phyloP scores from a whole-genome alignment of 371 early-diverging fungal species.

The Paraphysoderma sedebokerense region DNA sequence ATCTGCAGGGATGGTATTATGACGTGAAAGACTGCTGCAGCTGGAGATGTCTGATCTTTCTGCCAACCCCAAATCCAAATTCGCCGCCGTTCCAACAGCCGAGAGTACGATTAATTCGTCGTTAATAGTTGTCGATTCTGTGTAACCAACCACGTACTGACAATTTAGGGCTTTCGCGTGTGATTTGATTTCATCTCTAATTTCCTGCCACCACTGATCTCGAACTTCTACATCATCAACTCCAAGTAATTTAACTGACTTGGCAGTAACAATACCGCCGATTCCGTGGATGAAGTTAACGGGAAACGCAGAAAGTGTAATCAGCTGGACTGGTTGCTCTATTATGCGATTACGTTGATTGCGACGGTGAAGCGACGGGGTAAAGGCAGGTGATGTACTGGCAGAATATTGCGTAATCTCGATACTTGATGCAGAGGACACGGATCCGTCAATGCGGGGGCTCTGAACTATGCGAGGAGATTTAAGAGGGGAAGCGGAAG shows the following conservation, averaged over 20 bases:
- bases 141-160: conserved; percentile 44
- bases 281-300: conserved; percentile 30
- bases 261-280: conserved; percentile 50
- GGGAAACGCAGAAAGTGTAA: conserved; percentile 36
- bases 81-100: conserved; percentile 50
- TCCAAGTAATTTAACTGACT: conserved; percentile 47
- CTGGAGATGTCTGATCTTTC: no score
- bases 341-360: no score
- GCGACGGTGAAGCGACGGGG: no score
- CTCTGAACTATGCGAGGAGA: no score
- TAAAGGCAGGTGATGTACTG: no score
- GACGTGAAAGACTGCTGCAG: no score
- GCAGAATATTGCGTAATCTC: no score
- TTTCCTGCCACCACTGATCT: conserved; percentile 56
- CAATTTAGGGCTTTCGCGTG: conserved; percentile 47
- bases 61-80: conserved; percentile 12
- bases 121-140: conserved; percentile 34
- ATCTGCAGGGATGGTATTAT: no score
- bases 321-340: conserved; percentile 1
- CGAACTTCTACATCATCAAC: conserved; percentile 33
- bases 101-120: conserved; percentile 44
- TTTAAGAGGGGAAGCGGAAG: conserved; percentile 1
- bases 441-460: no score
- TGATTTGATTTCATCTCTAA: conserved; percentile 48
- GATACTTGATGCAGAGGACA: no score